Base-by-base conservation (phyloP, 176 grass and related monocot species). In the Avena eriantha region DNA sequence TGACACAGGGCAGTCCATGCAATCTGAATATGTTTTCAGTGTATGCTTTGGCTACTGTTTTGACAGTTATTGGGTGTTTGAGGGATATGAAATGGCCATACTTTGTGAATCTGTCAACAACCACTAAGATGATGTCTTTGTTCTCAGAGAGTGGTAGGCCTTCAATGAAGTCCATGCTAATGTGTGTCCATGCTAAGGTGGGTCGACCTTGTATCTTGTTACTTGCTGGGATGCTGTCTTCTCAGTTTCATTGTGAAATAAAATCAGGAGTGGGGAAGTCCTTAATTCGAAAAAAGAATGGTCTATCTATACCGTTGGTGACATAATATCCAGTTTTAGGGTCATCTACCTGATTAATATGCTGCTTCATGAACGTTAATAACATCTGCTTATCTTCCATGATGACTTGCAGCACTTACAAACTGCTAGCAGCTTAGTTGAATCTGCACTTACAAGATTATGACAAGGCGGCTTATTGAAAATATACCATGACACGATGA, bases 401-500 rank as follows among this genome's bases (percentile, higher is more conserved):
- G 72, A 61, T 80, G 35, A 75, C 15, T 84, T 79, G 64, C 33
- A 68, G 60, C n/a, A 84, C n/a, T 78, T 70, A 72, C 10, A 39
- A 85, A 73, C 50, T 71, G 41, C 80, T 15, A 83, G 36, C 39
- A 91, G 26, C 61, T 85, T 50, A 94, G 10, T 15, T 80, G 60
- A 86, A 63, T 86, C 49, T 61, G 51, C 73, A 61, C 69, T 33
- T 54, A 89, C 71, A 90, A 35, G 34, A 79, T 83, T 80, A 34
- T 46, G 75, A 83, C 24, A 71, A 31, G 41, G 39, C 14, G n/a
- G 75, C 12, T 82, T 77, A 88, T 77, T 85, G 31, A 88, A 92
- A 49, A 46, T 65, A 78, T 81, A 96, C 96, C 96, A 98, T 98
- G 69, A 98, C 96, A 79, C 92, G 96, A 92, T 98, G 96, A 87